Base-by-base conservation (phyloP, 257 asterid species). In the Solanum pennellii region DNA sequence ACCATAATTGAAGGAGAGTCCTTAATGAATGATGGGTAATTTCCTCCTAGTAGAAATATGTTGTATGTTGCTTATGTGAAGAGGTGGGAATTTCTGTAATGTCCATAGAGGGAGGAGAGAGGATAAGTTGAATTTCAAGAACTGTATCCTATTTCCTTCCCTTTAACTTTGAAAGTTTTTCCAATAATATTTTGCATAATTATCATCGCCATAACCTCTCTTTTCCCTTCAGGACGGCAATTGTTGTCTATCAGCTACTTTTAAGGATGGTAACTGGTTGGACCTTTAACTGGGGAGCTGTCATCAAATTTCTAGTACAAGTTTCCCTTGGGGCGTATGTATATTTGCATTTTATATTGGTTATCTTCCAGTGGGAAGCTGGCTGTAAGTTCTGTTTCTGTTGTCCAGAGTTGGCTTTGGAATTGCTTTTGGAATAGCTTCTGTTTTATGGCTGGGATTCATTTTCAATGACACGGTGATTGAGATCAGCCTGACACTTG, bases 1-100 rank as follows among this genome's bases (percentile, higher is more conserved):
- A 97, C 99, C 87, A 93, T 97, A 91, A 95, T 97, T 90, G 99
- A 97, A 92, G 99, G 99, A 89, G 99, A 97, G 86, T 95, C 99
- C 77, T 89, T 97, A 93, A 97, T 76, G 99, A 97, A 97, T 92
- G 99, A 97, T 77, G 99, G 99, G 99, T 97, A 95, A 86, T 49
- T 72, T 21, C n/a, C 68, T 86, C 74, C 27, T 23, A 16, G 68
- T 49, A 49, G 44, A 47, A 76, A 29, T 15, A 77, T 41, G 82
- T 5, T 21, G n/a, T 25, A 79, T 79, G 66, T 80, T 80, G 44
- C 84, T 80, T 80, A 80, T 2, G 18, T 18, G 41, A 29, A 82
- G 85, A 47, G 27, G 49, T 29, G 3, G 31, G 15, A 49, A 79
- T 27, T 9, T 45, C 10, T 60, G 49, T 73, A 73, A 73, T 73